Base-by-base conservation (phyloP, 2,329 filamentous ascomycete species). In the Penicillium glabrum region DNA sequence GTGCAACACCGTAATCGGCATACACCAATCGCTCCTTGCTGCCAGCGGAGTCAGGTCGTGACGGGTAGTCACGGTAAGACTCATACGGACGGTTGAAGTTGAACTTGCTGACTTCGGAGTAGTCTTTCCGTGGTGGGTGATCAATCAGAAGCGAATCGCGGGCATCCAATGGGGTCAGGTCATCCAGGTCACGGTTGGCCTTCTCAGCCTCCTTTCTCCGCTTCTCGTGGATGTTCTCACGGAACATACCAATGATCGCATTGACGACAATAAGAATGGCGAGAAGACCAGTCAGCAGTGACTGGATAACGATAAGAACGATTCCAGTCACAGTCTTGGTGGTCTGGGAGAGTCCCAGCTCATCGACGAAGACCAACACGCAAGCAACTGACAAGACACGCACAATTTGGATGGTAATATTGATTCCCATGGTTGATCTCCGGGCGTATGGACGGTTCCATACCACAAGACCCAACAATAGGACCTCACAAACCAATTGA, bases 291-390 rank as follows among this genome's bases (percentile, higher is more conserved):
- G 93, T 96, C 64, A 99, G 79, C 0, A 88, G 84, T 0, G 90
- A 90, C 76, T 99, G 95, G 5, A 98, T 83, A n/a, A 88, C 91
- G 63, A 98, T 95, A 57, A 99, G 83, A 16, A 92, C 90, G n/a
- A 98, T 86, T 54, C 95, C 95, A 16, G 91, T 93, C 49, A 98
- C 85, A 0, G 95, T 98, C 80, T 97, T 91, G 10, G 93, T 97
- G 10, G 93, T 96, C 75, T 97, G 88, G 6, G 87, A 83, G 65
- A 99, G 88, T 56, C 90, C 90, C 53, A 99, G 86, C 77, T 98
- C 89, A 71, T 98, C 89, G 27, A 98, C 93, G 67, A 98, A 99
- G 51, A 98, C 82, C 63, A 99, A 79, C 66, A 98, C 91, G 77
- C 93, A 96, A 53, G 86, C 83, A 7, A 97, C 89, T 0, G 93